Percentiles rank a stretch among this genome's conserved stretches.
These are phyloP conservation scores for Funneliformis geosporum DNA, from an alignment of 192 early-diverging fungal species.

Conservation along the genomic window DNA sequence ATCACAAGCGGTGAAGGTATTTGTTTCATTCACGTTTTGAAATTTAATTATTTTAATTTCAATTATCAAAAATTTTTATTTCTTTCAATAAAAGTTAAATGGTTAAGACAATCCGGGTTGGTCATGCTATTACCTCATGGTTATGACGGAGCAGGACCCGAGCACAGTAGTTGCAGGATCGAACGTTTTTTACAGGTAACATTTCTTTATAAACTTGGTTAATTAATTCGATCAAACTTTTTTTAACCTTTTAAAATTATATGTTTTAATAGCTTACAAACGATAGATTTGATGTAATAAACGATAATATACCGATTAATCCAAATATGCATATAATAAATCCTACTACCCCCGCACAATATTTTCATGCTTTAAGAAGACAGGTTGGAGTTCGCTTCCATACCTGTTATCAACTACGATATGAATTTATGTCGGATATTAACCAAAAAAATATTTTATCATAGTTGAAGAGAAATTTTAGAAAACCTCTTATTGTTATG, in stretches of 20 bases:
- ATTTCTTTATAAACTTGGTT: neutral
- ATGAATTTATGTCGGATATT: neutral
- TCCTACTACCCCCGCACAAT: slow-evolving; percentile 93
- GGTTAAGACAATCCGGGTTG: slow-evolving; percentile 89
- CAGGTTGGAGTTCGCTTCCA: slow-evolving; percentile 60
- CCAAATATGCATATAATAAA: slow-evolving; percentile 93
- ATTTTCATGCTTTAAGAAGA: slow-evolving; percentile 93
- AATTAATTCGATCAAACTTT: neutral
- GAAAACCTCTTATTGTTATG: slow-evolving; percentile 91
- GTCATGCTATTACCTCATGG: slow-evolving; percentile 95
- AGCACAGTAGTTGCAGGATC: slow-evolving; percentile 88
- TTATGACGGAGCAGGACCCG: slow-evolving; percentile 94
- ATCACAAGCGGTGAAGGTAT: slow-evolving; percentile 76
- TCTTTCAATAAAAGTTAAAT: slow-evolving; percentile 62
- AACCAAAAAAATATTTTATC: slow-evolving; percentile 15
- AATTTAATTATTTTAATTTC: neutral
- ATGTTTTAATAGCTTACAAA: slow-evolving; percentile 64
- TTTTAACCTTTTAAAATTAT: neutral
- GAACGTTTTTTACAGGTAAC: slow-evolving; percentile 90
- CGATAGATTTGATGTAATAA: slow-evolving; percentile 67
- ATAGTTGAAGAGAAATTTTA: slow-evolving; percentile 79
- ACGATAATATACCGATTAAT: slow-evolving; percentile 59
- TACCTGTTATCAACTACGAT: neutral
- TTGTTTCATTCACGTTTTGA: neutral
- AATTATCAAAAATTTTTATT: neutral